Evolutionary conservation across 2,329 filamentous ascomycete genomes (phyloP), one percentile per base, ranked within the genome.

Genomic region (Leptographium flavum): DNA sequence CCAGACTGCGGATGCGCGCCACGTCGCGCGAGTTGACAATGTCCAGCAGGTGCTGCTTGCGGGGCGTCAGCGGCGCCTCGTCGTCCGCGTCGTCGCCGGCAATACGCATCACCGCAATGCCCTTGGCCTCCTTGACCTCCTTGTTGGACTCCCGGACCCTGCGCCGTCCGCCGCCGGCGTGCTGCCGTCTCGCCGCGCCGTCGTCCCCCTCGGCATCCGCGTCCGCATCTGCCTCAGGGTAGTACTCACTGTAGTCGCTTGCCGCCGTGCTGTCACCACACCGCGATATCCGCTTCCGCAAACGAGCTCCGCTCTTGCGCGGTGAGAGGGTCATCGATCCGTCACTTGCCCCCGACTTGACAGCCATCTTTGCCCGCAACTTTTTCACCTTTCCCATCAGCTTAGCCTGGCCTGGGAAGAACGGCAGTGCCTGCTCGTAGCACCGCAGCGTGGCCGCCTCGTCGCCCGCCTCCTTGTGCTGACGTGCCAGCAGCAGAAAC

Each of bases 401-500:
- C 63, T 90, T 94, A 41, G 78, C 72, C 58, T 95, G 92, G 1
- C 79, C 80, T 0, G 88, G 88, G 55, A 96, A 96, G 62, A 78
- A 92, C 0, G 85, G 83, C 43, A 87, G 64, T 0, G 90, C 90
- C 51, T 85, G 68, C 59, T 90, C 81, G 57, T 94, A 95, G 77
- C 92, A 90, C 54, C 77, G 79, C 48, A 96, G 64, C 0, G 88
- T 87, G 30, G 76, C 83, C 4, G 67, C 68, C 43, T 93, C 79
- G 53, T 95, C 85, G 2, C 87, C 87, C 4, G 78, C 73, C 43
- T 87, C 85, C 57, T 88, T 87, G 57, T 93, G 84, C 59, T 95
- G 87, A 52, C 92, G 84, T 1, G 87, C 90, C 71, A 92, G 87
- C n/a, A 95, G 70, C 30, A 96, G 65, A 55, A 83, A 87, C 11